Evolutionary conservation across 106 monocot species (phyloP), one percentile per base, ranked within the genome.

Genomic region (Ottelia alismoides): DNA sequence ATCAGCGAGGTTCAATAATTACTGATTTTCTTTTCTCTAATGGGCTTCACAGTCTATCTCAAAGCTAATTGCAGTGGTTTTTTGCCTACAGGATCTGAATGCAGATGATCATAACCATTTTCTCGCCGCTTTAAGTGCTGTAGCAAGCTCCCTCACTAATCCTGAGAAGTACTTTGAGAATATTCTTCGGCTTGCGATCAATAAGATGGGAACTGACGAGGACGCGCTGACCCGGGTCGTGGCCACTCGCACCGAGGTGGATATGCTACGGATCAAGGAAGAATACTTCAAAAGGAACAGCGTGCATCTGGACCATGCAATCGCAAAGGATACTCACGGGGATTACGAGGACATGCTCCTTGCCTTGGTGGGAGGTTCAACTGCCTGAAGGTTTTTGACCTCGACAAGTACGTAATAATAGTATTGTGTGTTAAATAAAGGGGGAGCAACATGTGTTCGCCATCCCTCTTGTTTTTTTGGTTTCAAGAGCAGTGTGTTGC

Each of bases 91-190:
- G 91, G 85, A 92, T 52, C 63, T 92, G 70, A 81, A 81, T 57
- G 40, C 60, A 21, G 78, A 91, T 53, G 63, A 81, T 4, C 66
- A 85, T 47, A 78, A 85, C 28, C 81, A 92, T 43, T 92, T 73
- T 70, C 72, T 85, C 16, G 31, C 73, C 30, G 67, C 78, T 2
- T 55, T 85, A 27, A 73, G 85, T 20, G 70, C 76, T 48, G 56
- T 78, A 28, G 28, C 73, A 1, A 47, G 55, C 2, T 72, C 63
- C 58, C 55, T 85, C 40, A 57, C 48, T n/a, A 64, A 31, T 57
- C 78, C 85, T 18, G 60, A 75, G 2, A 68, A 55, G 30, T 92
- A 92, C 64, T 70, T 78, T 10, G 85, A 85, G 81, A 80, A 92
- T 57, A 73, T 71, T 1, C 51, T 82, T 16, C 71, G 91, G 20